Evolutionary conservation across 805 yeast genomes (phyloP).

Genomic region (Sugiyamaella chiloensis): DNA sequence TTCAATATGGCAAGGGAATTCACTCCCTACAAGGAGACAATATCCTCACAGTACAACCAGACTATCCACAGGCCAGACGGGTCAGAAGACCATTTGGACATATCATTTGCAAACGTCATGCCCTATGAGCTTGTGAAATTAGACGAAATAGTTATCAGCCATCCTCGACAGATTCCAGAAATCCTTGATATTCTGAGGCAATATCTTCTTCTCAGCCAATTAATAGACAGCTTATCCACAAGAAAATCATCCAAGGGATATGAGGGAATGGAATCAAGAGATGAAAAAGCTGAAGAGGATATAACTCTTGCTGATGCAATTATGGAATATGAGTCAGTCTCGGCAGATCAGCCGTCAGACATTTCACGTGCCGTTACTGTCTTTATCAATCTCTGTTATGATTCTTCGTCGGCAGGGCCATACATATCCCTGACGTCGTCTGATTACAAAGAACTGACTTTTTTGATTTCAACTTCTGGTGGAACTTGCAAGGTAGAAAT

Average conservation of each 20-base stretch:
- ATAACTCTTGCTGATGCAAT: conserved; percentile 24
- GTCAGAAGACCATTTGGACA: conserved; percentile 21
- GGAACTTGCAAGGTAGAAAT: background rate
- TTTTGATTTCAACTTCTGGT: background rate
- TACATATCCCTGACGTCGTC: background rate
- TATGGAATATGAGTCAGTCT: conserved; percentile 15
- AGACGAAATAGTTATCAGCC: conserved; percentile 28
- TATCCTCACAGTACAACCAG: conserved; percentile 8
- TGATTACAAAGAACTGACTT: background rate
- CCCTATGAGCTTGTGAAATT: conserved; percentile 27
- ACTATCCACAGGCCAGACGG: conserved; percentile 9
- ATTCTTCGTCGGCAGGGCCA: background rate
- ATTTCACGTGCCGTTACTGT: background rate
- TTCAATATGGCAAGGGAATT: conserved; percentile 14
- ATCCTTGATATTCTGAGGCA: conserved; percentile 24
- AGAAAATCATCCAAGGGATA: background rate
- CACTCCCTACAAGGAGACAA: conserved; percentile 10
- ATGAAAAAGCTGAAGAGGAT: conserved; percentile 11
- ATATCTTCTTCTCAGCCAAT: conserved; percentile 4
- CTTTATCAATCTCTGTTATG: background rate
- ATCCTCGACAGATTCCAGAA: conserved; percentile 29
- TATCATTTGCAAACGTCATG: conserved; percentile 26
- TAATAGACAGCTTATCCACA: conserved; percentile 2
- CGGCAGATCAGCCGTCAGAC: background rate
- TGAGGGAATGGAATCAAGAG: background rate